Percentiles rank a stretch among this genome's conserved stretches.
Evolutionary conservation across 2,329 filamentous ascomycete species (phyloP).

Genomic region (Pseudocercospora eumusae): DNA sequence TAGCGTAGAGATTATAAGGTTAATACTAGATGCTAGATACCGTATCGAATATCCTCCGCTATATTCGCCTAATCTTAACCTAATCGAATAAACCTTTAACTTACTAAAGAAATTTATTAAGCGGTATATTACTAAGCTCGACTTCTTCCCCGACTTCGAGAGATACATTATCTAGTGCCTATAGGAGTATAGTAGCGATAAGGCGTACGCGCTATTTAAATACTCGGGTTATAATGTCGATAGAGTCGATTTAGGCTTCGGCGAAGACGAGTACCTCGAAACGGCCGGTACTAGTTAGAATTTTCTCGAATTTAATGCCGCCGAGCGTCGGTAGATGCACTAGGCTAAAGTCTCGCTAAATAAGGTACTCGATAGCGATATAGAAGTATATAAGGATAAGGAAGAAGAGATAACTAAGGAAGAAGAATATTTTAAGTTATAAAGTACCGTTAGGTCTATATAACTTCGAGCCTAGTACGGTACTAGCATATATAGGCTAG

Average conservation of each 20-base stretch:
- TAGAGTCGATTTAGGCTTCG: not conserved
- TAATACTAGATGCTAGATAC: not conserved
- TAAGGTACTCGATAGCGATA: not conserved
- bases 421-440: not conserved
- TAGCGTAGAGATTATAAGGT: not conserved
- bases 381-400: not conserved
- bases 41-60: not conserved
- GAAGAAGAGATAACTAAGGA: not conserved
- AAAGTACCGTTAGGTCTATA: no score
- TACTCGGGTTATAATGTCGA: not conserved
- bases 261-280: not conserved
- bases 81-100: conserved; percentile 2
- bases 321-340: not conserved
- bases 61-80: conserved; percentile 3
- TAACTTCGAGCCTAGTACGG: not conserved
- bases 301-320: not conserved
- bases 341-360: not conserved
- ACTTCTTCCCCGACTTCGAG: not conserved
- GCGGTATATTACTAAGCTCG: not conserved
- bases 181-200: not conserved
- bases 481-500: not conserved
- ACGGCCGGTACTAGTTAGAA: not conserved
- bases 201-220: not conserved
- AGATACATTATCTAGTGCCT: not conserved
- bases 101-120: conserved; percentile 5